Evolutionary conservation across 2,329 filamentous ascomycete species (phyloP), one percentile per base, ranked within the genome.

Genomic region (Pseudogymnoascus sp.): DNA sequence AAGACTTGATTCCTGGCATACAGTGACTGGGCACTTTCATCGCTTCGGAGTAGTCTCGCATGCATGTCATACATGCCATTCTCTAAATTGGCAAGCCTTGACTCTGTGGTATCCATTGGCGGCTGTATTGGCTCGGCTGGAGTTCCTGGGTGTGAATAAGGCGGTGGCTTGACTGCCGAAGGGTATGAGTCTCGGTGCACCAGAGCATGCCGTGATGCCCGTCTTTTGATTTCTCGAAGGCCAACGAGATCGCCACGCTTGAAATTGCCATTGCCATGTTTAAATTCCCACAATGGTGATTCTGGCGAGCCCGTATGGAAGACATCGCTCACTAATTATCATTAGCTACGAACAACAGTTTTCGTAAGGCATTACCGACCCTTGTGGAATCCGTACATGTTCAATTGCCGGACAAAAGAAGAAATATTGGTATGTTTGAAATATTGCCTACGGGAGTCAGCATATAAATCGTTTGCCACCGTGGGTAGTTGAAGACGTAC

Each of bases 361-460:
- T 67, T 65, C 21, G 58, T 35, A 41, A 59, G 43, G 71, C 73
- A 55, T 69, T 62, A 67, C 74, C 59, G 76, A 96, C 93, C 93
- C 89, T 99, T 99, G 75, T 99, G 95, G 76, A 99, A 99, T 5
- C 95, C 95, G 70, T 99, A 99, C 95, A 99, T 99, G 74, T 99
- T 99, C 60, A 99, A 79, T 77, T 99, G 95, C 59, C 95, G 87
- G 59, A 99, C 95, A 75, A 99, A 99, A 0, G 95, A 97, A 9
- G 95, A 97, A 65, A 97, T 96, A 73, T 99, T 99, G 69, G 93
- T 99, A 75, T 99, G 95, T 73, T 99, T 99, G 76, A 99, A 99
- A 74, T 99, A 99, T 85, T 96, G 92, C 62, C 93, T 96, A 68
- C 59, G 65, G 45, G 12, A 64, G 72, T 59, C 72, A 65, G 63